Conservation (phyloP, 345 rosid species). For the Passiflora organensis region DNA sequence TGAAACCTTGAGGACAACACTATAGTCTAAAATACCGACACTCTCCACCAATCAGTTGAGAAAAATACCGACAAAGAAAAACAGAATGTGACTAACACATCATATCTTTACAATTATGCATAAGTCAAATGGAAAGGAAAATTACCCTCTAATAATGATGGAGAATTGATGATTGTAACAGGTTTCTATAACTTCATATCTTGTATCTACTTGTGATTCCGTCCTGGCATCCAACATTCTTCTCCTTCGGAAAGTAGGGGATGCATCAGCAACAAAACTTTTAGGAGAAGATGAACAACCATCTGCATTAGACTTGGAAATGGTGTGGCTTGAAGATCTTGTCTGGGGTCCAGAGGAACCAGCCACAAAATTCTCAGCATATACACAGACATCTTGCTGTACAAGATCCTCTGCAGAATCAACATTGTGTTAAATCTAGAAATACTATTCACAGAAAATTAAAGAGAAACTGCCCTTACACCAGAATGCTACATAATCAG, state of each 20-base stretch:
- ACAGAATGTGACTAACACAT: not conserved
- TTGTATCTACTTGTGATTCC: conserved; percentile 35
- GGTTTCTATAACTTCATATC: conserved; percentile 16
- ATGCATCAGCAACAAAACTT: conserved; percentile 15
- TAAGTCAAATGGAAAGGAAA: conserved; percentile 9
- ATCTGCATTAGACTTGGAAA: conserved; percentile 21
- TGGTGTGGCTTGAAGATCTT: conserved; percentile 24
- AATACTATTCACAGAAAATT: not conserved
- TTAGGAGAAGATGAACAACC: conserved; percentile 27
- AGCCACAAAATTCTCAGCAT: conserved; percentile 23
- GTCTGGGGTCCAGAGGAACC: conserved; percentile 20
- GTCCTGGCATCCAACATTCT: conserved; percentile 10
- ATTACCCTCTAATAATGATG: conserved; percentile 48
- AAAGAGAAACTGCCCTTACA: not conserved
- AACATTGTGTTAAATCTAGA: conserved; percentile 10
- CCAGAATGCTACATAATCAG: not conserved
- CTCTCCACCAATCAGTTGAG: not conserved
- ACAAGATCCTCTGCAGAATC: conserved; percentile 46
- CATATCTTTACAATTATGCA: not conserved
- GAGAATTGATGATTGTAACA: conserved; percentile 24
- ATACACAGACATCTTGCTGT: conserved; percentile 33
- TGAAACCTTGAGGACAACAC: not conserved
- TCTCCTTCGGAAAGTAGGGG: conserved; percentile 24
- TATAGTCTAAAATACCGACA: too few relatives aligned
- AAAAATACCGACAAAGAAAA: not conserved